phyloP scores from a whole-genome alignment of 805 yeast species.

The Suhomyces kilbournensis region DNA sequence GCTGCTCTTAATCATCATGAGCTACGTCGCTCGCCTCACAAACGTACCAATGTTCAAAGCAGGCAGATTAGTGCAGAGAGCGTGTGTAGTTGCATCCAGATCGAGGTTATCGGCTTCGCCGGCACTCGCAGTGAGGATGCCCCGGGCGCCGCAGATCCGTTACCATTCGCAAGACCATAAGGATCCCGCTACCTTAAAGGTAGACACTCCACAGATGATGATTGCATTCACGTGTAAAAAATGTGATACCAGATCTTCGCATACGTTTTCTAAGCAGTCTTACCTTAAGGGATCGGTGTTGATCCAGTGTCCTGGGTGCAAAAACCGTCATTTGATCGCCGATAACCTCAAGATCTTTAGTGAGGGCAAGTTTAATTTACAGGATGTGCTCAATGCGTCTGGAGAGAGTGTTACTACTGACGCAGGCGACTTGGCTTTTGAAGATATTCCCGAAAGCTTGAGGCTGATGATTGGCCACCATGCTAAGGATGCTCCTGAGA shows the following conservation, averaged over 20 bases:
- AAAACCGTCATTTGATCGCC: slow-evolving; percentile 84
- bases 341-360: slow-evolving; percentile 69
- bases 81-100: not conserved
- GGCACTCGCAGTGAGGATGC: not conserved
- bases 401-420: slow-evolving; percentile 71
- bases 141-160: not conserved
- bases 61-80: not conserved
- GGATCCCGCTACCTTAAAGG: slow-evolving; percentile 36
- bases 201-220: slow-evolving; percentile 77
- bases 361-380: slow-evolving; percentile 73
- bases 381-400: slow-evolving; percentile 69
- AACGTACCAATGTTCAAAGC: not conserved
- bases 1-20: not conserved
- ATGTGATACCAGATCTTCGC: slow-evolving; percentile 81
- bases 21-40: not conserved
- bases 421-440: slow-evolving; percentile 66
- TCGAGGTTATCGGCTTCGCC: not conserved
- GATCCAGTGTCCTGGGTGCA: slow-evolving; percentile 89
- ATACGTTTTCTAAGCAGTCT: slow-evolving; percentile 89
- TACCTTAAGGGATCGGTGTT: slow-evolving; percentile 82
- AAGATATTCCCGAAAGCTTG: slow-evolving; percentile 61
- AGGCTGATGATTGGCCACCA: slow-evolving; percentile 54
- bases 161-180: not conserved
- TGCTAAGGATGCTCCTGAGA: slow-evolving; percentile 66
- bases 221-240: slow-evolving; percentile 90